Percentiles rank a stretch among this genome's conserved stretches.
Conservation (phyloP, 345 rosid species). For the Murraya paniculata region DNA sequence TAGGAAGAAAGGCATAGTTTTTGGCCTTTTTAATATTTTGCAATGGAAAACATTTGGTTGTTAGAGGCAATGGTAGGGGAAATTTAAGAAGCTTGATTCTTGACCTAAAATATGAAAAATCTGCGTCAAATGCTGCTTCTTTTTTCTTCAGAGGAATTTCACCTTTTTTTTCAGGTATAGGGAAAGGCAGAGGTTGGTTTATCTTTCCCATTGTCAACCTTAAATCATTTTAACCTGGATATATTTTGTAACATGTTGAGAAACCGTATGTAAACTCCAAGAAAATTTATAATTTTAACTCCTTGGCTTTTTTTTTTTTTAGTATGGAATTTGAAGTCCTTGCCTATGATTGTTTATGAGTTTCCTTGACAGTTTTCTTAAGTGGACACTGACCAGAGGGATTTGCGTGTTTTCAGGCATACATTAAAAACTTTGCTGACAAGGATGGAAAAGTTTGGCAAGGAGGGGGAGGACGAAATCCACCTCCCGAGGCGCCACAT, state of each 20-base stretch:
- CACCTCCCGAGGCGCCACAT: constrained; percentile 90
- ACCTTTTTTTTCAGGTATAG: neutral
- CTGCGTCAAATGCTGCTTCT: neutral
- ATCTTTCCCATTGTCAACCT: neutral
- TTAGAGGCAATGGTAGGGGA: neutral
- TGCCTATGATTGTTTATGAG: neutral
- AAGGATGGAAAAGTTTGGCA: constrained; percentile 98
- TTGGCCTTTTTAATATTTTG: neutral
- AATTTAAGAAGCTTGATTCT: neutral
- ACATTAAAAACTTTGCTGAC: constrained; percentile 66
- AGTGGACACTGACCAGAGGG: neutral
- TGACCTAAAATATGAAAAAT: neutral
- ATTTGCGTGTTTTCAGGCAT: constrained; percentile 48
- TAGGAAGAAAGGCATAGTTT: neutral
- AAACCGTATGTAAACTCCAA: neutral
- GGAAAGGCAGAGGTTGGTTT: neutral
- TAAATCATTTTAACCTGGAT: neutral
- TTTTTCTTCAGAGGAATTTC: neutral
- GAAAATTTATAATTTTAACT: neutral
- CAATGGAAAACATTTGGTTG: neutral
- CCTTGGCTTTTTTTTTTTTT: too few relatives aligned
- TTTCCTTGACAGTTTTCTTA: neutral
- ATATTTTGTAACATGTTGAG: neutral
- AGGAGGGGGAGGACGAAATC: constrained; percentile 97
- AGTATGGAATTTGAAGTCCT: neutral